These are phyloP conservation scores for Candida pseudoglaebosa DNA, from an alignment of 805 yeast genomes.

Conservation along the genomic window DNA sequence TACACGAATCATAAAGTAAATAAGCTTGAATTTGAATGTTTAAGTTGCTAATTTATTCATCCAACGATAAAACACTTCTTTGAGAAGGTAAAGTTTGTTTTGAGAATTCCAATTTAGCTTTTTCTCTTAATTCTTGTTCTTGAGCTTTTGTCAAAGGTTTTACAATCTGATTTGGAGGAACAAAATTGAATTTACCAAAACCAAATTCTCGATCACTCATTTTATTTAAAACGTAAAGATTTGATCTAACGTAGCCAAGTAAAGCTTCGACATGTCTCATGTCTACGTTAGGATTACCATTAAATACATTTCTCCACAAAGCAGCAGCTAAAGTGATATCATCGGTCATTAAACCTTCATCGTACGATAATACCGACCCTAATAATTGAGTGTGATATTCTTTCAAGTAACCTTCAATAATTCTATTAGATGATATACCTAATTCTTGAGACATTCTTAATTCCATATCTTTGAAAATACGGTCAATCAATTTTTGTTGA, in stretches of 20 bases:
- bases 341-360: slow-evolving; percentile 81
- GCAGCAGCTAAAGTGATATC: slow-evolving; percentile 78
- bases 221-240: slow-evolving; percentile 79
- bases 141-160: slow-evolving; percentile 66
- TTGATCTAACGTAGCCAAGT: slow-evolving; percentile 87
- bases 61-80: slow-evolving; percentile 40
- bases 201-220: slow-evolving; percentile 92
- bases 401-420: slow-evolving; percentile 80
- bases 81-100: slow-evolving; percentile 57
- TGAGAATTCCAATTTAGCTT: slow-evolving; percentile 52
- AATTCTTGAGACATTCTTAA: slow-evolving; percentile 79
- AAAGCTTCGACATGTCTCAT: slow-evolving; percentile 80
- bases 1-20: background rate
- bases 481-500: slow-evolving; percentile 87
- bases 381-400: slow-evolving; percentile 87
- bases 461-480: slow-evolving; percentile 88
- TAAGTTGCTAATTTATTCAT: slow-evolving; percentile 28
- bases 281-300: slow-evolving; percentile 78
- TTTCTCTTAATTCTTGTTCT: slow-evolving; percentile 48
- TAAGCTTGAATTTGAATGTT: no score
- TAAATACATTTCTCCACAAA: slow-evolving; percentile 86
- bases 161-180: slow-evolving; percentile 77
- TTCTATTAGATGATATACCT: slow-evolving; percentile 75
- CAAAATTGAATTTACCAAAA: slow-evolving; percentile 80
- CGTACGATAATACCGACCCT: slow-evolving; percentile 87